phyloP scores from a whole-genome alignment of 495 filamentous ascomycete species.

The Podospora bellae-mahoneyi region DNA sequence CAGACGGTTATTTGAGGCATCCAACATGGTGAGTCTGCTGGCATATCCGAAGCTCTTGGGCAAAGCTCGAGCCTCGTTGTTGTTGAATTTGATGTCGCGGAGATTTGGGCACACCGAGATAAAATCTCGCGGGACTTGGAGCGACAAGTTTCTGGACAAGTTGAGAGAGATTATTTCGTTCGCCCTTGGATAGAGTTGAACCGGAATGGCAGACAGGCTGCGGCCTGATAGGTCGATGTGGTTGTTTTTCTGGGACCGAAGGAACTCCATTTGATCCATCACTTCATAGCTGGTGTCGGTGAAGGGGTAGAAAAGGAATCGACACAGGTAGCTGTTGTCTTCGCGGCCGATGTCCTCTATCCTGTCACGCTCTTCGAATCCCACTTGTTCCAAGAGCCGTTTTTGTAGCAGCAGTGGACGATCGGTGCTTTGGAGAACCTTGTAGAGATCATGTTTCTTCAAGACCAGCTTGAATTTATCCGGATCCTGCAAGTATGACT shows the following conservation, averaged over 20 bases:
- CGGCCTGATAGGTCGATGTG: conserved; percentile 90
- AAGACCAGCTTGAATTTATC: conserved; percentile 95
- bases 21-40: conserved; percentile 76
- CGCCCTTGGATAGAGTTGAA: conserved; percentile 85
- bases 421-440: conserved; percentile 74
- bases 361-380: conserved; percentile 80
- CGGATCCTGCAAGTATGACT: conserved; percentile 81
- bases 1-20: conserved; percentile 90
- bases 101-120: conserved; percentile 88
- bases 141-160: conserved; percentile 81
- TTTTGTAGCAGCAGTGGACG: conserved; percentile 91
- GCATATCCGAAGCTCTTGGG: conserved; percentile 82
- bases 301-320: conserved; percentile 88
- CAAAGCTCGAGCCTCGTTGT: conserved; percentile 85
- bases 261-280: conserved; percentile 69
- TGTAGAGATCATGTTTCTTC: conserved; percentile 84
- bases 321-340: conserved; percentile 93
- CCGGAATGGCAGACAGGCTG: conserved; percentile 92
- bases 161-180: conserved; percentile 93
- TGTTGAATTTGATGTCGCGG: conserved; percentile 89
- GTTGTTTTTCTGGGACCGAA: conserved; percentile 80
- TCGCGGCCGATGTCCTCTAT: conserved; percentile 96
- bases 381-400: conserved; percentile 83
- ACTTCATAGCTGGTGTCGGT: conserved; percentile 73
- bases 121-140: conserved; percentile 95